Evolutionary conservation across 805 yeast genomes (phyloP).

Genomic region (Candida odintsovae): DNA sequence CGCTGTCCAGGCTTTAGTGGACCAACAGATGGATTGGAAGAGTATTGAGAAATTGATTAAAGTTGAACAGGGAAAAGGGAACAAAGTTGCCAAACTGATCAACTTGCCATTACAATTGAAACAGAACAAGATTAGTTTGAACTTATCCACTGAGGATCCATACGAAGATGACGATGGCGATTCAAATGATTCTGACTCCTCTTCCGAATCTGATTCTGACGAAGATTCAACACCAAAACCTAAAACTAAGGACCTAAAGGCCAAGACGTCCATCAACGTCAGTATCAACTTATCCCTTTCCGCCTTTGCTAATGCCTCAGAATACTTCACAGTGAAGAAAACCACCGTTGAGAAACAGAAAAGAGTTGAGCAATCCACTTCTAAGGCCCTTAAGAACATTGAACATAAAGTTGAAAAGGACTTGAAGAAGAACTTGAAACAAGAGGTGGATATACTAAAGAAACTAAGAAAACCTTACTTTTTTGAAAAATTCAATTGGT

Average conservation of each 20-base stretch:
- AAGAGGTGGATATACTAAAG: slow-evolving; percentile 47
- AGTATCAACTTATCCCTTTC: slow-evolving; percentile 64
- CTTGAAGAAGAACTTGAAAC: slow-evolving; percentile 54
- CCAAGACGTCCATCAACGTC: slow-evolving; percentile 36
- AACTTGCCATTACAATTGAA: slow-evolving; percentile 63
- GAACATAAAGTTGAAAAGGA: slow-evolving; percentile 73
- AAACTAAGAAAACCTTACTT: slow-evolving; percentile 70
- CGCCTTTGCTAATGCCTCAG: slow-evolving; percentile 84
- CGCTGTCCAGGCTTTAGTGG: slow-evolving; percentile 60
- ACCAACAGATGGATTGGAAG: slow-evolving; percentile 92
- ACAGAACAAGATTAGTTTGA: slow-evolving; percentile 58
- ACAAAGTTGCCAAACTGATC: slow-evolving; percentile 56
- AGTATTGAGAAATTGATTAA: slow-evolving; percentile 73
- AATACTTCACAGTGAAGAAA: slow-evolving; percentile 73
- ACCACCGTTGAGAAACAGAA: slow-evolving; percentile 70
- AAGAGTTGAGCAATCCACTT: slow-evolving; percentile 73
- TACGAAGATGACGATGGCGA: slow-evolving; percentile 27
- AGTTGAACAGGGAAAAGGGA: slow-evolving; percentile 63
- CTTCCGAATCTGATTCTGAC: slow-evolving; percentile 21
- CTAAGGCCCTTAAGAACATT: slow-evolving; percentile 75
- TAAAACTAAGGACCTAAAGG: slow-evolving; percentile 9
- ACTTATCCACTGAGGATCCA: slow-evolving; percentile 42
- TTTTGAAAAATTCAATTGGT: slow-evolving; percentile 96
- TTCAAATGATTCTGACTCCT: slow-evolving; percentile 23
- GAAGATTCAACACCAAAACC: slow-evolving; percentile 4